A percentile compares a stretch with the other conserved stretches of the same genome.
Conservation (phyloP, 2,329 filamentous ascomycete species). For the Xylariomycetidae sp. region DNA sequence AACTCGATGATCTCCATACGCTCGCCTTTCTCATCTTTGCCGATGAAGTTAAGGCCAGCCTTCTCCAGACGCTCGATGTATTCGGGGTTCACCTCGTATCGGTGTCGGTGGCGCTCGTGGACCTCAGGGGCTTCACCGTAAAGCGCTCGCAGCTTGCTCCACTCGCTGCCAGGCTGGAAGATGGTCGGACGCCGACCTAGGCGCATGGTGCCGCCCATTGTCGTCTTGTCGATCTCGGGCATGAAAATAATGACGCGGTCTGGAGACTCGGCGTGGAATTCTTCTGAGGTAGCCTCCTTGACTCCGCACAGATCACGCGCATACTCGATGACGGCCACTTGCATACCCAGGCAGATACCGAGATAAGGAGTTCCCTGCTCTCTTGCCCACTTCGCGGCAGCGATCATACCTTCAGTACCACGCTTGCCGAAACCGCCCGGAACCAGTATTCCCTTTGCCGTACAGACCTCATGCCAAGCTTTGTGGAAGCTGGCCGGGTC, state of each 20-base stretch:
- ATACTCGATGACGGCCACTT: conserved; percentile 85
- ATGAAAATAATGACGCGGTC: conserved; percentile 80
- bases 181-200: conserved; percentile 68
- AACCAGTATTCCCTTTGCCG: conserved; percentile 60
- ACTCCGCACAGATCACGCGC: conserved; percentile 70
- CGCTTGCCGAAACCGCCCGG: conserved; percentile 75
- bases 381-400: conserved; percentile 79
- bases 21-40: conserved; percentile 70
- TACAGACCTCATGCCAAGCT: conserved; percentile 76
- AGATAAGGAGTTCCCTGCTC: conserved; percentile 76
- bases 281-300: conserved; percentile 47
- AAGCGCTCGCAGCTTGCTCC: conserved; percentile 69
- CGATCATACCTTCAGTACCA: conserved; percentile 86
- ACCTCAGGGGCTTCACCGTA: conserved; percentile 57
- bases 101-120: conserved; percentile 76
- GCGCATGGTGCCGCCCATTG: conserved; percentile 82
- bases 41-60: conserved; percentile 68
- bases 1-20: conserved; percentile 82
- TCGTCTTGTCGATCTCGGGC: conserved; percentile 62
- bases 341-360: conserved; percentile 88
- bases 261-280: conserved; percentile 49
- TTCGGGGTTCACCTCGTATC: conserved; percentile 84
- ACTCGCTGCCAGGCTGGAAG: conserved; percentile 71
- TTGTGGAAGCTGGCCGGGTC: conserved; percentile 73
- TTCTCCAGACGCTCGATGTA: conserved; percentile 63